These are phyloP conservation scores for Yamadazyma triangularis DNA, from an alignment of 1,139 yeast species.

Conservation along the genomic window DNA sequence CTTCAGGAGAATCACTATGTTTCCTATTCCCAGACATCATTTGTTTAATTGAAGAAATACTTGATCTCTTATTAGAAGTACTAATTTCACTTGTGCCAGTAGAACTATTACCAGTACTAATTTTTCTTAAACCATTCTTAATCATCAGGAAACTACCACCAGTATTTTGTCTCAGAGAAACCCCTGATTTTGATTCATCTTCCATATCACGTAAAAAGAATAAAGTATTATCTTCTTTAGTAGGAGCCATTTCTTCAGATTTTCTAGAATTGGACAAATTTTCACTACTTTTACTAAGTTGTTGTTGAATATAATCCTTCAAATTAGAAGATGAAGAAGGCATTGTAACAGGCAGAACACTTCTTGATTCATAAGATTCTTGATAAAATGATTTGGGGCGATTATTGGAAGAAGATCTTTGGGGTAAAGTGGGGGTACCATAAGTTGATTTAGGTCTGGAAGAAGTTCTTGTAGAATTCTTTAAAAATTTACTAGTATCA, in stretches of 20 bases:
- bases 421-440: conserved; percentile 5
- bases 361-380: conserved; percentile 4
- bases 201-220: conserved; percentile 58
- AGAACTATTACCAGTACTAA: conserved; percentile 36
- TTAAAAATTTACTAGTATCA: conserved; percentile 29
- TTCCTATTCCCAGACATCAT: conserved; percentile 35
- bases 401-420: conserved; percentile 2
- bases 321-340: conserved; percentile 22
- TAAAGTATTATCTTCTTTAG: conserved; percentile 23
- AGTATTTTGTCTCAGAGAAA: conserved; percentile 24
- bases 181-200: conserved; percentile 15
- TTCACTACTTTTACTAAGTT: conserved; percentile 23
- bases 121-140: conserved; percentile 32
- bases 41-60: conserved; percentile 40
- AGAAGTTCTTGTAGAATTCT: neutral
- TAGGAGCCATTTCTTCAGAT: neutral
- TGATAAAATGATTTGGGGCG: conserved; percentile 11
- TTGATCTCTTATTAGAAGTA: conserved; percentile 28
- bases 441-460: conserved; percentile 18
- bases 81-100: conserved; percentile 19
- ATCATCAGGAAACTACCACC: conserved; percentile 44
- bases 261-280: conserved; percentile 8
- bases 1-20: neutral
- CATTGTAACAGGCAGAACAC: conserved; percentile 9
- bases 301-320: conserved; percentile 32